These are phyloP conservation scores for Lentinula raphanica DNA, from an alignment of 768 basidiomycete genomes.

Conservation along the genomic window DNA sequence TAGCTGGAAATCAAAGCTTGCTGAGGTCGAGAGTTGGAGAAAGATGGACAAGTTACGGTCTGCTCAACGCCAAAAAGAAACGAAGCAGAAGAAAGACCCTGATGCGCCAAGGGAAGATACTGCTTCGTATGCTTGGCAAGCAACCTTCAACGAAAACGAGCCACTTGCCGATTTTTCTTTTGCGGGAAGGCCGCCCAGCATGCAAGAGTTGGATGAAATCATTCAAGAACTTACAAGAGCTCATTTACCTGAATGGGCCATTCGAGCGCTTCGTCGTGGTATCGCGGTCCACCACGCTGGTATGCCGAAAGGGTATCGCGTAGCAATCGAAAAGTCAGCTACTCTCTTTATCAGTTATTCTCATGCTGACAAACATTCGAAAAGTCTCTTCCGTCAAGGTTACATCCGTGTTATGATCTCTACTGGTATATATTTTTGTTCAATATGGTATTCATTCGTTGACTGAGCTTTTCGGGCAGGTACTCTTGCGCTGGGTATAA, in stretches of 20 bases:
- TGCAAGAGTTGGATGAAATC: slow-evolving; percentile 44
- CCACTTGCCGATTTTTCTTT: slow-evolving; percentile 16
- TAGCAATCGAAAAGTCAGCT: slow-evolving; percentile 51
- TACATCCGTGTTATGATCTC: slow-evolving; percentile 63
- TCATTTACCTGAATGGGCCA: slow-evolving; percentile 35
- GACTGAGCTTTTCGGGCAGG: slow-evolving; percentile 13
- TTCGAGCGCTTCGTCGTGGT: slow-evolving; percentile 49
- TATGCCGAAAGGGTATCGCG: slow-evolving; percentile 59
- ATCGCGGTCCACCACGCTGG: slow-evolving; percentile 69
- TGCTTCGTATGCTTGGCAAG: slow-evolving; percentile 16
- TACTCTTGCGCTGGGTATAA: slow-evolving; percentile 70
- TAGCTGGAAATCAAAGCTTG: slow-evolving; percentile 46
- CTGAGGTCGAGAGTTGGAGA: slow-evolving; percentile 48
- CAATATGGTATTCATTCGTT: slow-evolving; percentile 2
- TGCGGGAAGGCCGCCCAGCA: slow-evolving; percentile 40
- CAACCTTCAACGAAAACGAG: slow-evolving; percentile 5
- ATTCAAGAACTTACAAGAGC: slow-evolving; percentile 33
- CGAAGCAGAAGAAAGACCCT: slow-evolving; percentile 32
- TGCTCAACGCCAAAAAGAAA: slow-evolving; percentile 33
- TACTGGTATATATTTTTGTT: slow-evolving; percentile 39
- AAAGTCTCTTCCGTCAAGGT: slow-evolving; percentile 52
- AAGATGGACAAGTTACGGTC: slow-evolving; percentile 42
- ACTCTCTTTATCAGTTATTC: background rate
- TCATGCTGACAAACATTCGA: background rate
- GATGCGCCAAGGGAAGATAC: slow-evolving; percentile 18